These are phyloP conservation scores for Camelina hispida DNA, from an alignment of 345 rosid genomes.

Conservation along the genomic window DNA sequence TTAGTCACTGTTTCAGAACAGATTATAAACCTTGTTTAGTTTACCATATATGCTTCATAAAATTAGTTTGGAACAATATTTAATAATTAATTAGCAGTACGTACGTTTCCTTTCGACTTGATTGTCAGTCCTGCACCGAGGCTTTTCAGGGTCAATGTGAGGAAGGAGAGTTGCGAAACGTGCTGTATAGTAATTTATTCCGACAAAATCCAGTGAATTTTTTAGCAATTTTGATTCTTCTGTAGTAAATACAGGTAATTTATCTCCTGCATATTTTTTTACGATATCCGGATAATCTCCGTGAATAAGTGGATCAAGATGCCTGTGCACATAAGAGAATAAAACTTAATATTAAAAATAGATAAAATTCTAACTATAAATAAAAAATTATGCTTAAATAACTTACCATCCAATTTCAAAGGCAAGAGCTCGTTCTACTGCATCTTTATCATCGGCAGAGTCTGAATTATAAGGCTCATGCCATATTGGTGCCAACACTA, in stretches of 20 bases:
- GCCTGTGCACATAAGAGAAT: conserved; percentile 22
- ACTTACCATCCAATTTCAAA: conserved; percentile 39
- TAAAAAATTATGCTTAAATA: background rate
- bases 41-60: too few relatives aligned
- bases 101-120: conserved; percentile 35
- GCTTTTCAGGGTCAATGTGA: conserved; percentile 24
- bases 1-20: conserved; percentile 30
- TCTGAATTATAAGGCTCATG: conserved; percentile 32
- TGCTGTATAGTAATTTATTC: conserved; percentile 39
- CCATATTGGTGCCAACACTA: conserved; percentile 42
- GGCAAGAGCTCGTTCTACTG: conserved; percentile 36
- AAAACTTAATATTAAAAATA: background rate
- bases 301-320: conserved; percentile 37
- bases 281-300: conserved; percentile 42
- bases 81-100: background rate
- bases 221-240: conserved; percentile 38
- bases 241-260: conserved; percentile 35
- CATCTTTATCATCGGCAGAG: conserved; percentile 33
- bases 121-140: conserved; percentile 41
- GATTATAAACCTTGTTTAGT: too few relatives aligned
- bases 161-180: conserved; percentile 18
- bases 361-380: too few relatives aligned
- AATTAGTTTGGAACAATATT: background rate
- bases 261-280: conserved; percentile 34
- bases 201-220: conserved; percentile 37